These are phyloP conservation scores for Penicillium palitans DNA, from an alignment of 2,329 filamentous ascomycete genomes.

Conservation along the genomic window DNA sequence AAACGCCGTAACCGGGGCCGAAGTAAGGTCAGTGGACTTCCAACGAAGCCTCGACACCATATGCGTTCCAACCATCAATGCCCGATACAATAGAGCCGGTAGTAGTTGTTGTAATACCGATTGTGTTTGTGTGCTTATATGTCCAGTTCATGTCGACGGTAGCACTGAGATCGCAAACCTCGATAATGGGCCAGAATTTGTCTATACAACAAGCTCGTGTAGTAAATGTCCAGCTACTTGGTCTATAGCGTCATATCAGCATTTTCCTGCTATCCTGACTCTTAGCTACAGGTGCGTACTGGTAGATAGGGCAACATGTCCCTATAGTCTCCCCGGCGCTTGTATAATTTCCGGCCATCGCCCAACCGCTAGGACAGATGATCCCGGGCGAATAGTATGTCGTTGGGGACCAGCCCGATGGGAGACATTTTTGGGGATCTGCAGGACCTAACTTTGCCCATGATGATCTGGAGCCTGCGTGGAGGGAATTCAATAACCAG, in stretches of 20 bases:
- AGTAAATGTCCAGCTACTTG: neutral
- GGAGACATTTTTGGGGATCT: neutral
- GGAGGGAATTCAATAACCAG: neutral
- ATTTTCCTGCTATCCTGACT: neutral
- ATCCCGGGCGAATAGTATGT: neutral
- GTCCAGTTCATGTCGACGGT: neutral
- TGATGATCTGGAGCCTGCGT: neutral
- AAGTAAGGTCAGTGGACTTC: neutral
- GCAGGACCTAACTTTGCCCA: constrained; percentile 1
- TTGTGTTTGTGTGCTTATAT: neutral
- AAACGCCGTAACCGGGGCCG: neutral
- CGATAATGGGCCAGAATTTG: neutral
- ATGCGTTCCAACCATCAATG: neutral
- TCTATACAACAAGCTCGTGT: neutral
- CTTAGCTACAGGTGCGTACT: neutral
- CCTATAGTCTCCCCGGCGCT: neutral
- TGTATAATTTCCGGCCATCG: neutral
- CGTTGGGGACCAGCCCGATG: neutral
- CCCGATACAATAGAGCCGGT: no score
- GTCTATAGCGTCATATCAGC: neutral
- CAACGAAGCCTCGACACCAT: neutral
- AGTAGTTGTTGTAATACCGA: neutral
- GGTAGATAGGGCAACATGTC: constrained; percentile 1
- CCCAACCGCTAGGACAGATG: neutral
- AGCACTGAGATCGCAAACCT: neutral